Base-by-base conservation (phyloP, 1,284 basidiomycete genomes). In the Leccinum glutinopallens region DNA sequence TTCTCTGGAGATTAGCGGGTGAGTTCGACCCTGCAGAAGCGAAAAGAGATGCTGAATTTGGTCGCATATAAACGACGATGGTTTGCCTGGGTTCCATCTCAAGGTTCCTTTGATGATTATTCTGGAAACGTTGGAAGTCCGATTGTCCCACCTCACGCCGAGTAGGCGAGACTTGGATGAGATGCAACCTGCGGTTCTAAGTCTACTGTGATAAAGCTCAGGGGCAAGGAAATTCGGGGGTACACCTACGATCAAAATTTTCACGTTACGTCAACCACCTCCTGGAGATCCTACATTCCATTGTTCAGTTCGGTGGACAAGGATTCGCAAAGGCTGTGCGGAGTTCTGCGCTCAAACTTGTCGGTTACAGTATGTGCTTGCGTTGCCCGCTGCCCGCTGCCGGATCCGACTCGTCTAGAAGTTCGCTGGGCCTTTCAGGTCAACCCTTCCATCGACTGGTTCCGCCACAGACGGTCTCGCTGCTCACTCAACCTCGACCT, bases 141-240 rank as follows among this genome's bases (percentile, higher is more conserved):
- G 87, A 89, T 19, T 88, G 94, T 71, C 90, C 93, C 1, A 80
- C 80, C 63, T 76, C 91, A 17, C 87, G 90, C 37, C 84, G 94
- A 8, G 82, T 92, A 43, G 92, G 92, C 7, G 96, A 97, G 76
- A 95, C 94, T 0, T 98, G 96, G 96, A 94, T 98, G 91, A 86
- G 95, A 33, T 94, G 92, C 72, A 95, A 90, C 72, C 81, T 97
- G 17, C 91, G 90, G 73, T 96, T 94, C 1, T 96, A 79, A 74
- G 22, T 75, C 83, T n/a, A 79, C 80, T 2, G 78, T 78, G 1
- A 76, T 80, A 51, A 86, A 85, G 67, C 78, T 92, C 56, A 84
- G 81, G 63, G 89, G 87, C 60, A 87, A 84, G 67, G 88, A 92
- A 64, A 76, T 94, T 5, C 83, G 85, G 58, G 83, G 84, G 2